phyloP scores from a whole-genome alignment of 345 rosid genomes.

The Gossypium raimondii region DNA sequence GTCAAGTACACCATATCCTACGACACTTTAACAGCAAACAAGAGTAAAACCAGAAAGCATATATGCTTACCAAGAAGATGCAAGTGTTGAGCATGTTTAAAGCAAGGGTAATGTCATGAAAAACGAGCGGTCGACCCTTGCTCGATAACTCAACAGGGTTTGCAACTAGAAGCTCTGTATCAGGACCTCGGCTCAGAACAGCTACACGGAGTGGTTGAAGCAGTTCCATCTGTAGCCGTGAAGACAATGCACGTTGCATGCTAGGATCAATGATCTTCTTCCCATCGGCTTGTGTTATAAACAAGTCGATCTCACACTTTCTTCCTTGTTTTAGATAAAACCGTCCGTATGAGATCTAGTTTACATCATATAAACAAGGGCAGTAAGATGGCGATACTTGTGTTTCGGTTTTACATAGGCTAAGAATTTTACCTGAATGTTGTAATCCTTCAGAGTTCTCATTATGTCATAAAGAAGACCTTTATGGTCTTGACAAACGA shows the following conservation, averaged over 20 bases:
- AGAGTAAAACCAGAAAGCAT: too few relatives aligned
- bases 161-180: constrained; percentile 83
- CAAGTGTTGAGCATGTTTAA: constrained; percentile 64
- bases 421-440: constrained; percentile 60
- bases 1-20: too few relatives aligned
- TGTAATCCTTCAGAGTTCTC: constrained; percentile 93
- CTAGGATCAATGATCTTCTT: constrained; percentile 73
- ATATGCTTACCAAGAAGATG: constrained; percentile 67
- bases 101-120: constrained; percentile 76
- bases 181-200: constrained; percentile 76
- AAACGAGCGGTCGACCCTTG: constrained; percentile 89
- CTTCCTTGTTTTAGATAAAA: constrained; percentile 48
- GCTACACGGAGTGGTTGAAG: constrained; percentile 76
- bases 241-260: constrained; percentile 60
- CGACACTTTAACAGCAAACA: too few relatives aligned
- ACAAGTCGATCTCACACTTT: constrained; percentile 80
- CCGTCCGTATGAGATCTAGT: constrained; percentile 85
- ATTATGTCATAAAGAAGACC: constrained; percentile 90
- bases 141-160: constrained; percentile 91
- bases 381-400: too few relatives aligned
- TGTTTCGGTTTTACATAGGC: neutral
- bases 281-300: constrained; percentile 78
- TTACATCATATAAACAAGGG: too few relatives aligned
- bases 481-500: constrained; percentile 78
- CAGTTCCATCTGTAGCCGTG: constrained; percentile 65